Percentiles rank a stretch among this genome's conserved stretches.
Evolutionary conservation across 192 early-diverging fungal genomes (phyloP).

Genomic region (Backusella morwellensis): DNA sequence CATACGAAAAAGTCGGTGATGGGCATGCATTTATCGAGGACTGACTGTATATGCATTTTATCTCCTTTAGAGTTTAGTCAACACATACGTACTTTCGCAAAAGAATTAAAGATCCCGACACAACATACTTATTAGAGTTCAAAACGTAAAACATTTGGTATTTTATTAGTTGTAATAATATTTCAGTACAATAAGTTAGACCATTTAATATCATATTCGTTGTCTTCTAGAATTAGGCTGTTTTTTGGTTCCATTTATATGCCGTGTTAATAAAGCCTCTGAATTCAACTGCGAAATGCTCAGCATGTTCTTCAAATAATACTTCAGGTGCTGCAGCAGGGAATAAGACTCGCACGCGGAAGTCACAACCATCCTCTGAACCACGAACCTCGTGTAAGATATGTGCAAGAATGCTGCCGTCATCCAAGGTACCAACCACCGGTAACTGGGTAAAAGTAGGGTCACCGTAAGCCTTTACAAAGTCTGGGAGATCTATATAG

Average conservation of each 20-base stretch:
- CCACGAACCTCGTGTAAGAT: neutral
- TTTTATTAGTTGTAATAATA: no score
- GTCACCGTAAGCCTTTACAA: neutral
- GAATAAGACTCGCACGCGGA: neutral
- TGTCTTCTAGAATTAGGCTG: no score
- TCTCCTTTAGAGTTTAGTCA: no score
- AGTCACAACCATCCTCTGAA: neutral
- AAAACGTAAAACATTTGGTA: no score
- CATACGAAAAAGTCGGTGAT: no score
- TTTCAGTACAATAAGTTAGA: no score
- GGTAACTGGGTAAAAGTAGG: neutral
- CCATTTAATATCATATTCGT: no score
- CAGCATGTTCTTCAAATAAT: slow-evolving; percentile 7
- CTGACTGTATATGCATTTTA: no score
- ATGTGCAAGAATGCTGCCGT: neutral
- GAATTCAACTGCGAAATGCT: slow-evolving; percentile 5
- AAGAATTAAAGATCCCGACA: no score
- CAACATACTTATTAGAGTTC: no score
- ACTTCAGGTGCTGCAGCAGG: neutral
- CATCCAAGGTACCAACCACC: neutral
- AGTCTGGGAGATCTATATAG: neutral
- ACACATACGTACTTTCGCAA: no score
- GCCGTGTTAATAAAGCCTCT: slow-evolving; percentile 2
- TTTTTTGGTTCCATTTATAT: neutral
- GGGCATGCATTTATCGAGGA: no score